Base-by-base conservation (phyloP, 495 filamentous ascomycete genomes). In the Annulohypoxylon bovei region DNA sequence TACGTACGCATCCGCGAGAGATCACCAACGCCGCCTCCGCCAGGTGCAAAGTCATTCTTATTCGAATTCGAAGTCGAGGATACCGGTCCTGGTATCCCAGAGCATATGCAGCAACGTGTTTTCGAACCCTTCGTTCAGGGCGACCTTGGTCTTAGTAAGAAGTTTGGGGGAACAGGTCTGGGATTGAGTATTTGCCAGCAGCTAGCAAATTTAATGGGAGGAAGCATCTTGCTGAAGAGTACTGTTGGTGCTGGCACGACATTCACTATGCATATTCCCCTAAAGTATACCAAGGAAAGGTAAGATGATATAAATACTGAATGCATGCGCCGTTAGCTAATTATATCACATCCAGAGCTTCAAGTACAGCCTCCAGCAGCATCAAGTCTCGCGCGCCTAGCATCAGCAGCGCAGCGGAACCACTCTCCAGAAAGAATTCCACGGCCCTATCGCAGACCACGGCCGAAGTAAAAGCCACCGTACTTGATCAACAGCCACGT, bases 51-150 rank as follows among this genome's bases (percentile, higher is more conserved):
- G 77, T 84, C 82, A 20, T 83, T 90, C 46, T 69, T 87, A 11
- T 96, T 97, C 72, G 90, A 95, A 74, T 97, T 97, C 62, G 90
- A 94, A 75, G 93, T 98, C 2, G 84, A 92, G 76, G 94, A 98
- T 72, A 95, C 91, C 7, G 94, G 94, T 0, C 94, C 93, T 3
- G 94, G 94, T n/a, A 96, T 98, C 63, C 90, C 93, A 0, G 85
- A 87, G 23, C 79, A 88, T 52, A 86, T 94, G 60, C 92, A 92
- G 65, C 80, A 91, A 62, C 87, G 88, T 67, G 92, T 98, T 25
- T 98, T 98, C 80, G 94, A 98, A 75, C 94, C 94, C 0, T 98
- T 98, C 72, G 90, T 97, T 7, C 94, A 98, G 78, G 94, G 92
- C 1, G 94, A 98, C 75, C 81, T 95, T 8, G 90, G 93, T 1